These are phyloP conservation scores for Aspergillus sp. DNA, from an alignment of 2,329 filamentous ascomycete genomes.

Conservation along the genomic window DNA sequence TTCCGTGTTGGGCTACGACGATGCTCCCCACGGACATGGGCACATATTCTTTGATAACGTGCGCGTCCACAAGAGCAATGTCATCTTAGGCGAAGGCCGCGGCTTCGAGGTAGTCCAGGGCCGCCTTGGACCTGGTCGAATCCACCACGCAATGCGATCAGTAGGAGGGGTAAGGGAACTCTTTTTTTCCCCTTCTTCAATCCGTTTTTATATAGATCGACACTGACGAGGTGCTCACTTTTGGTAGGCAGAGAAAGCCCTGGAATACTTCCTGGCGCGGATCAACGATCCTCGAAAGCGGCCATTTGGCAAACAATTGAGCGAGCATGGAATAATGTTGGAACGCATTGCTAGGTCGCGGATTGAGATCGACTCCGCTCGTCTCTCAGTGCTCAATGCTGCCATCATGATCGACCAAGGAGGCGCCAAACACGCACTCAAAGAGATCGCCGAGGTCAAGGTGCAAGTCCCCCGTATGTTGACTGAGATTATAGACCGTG, in stretches of 20 bases:
- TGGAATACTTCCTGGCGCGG: constrained; percentile 92
- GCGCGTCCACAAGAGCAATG: constrained; percentile 76
- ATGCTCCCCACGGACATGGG: constrained; percentile 94
- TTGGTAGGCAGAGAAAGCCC: constrained; percentile 70
- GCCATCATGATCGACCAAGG: constrained; percentile 90
- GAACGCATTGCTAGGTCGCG: constrained; percentile 91
- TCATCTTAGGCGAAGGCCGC: constrained; percentile 87
- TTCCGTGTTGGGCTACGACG: constrained; percentile 91
- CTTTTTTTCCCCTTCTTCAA: neutral
- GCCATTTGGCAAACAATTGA: constrained; percentile 83
- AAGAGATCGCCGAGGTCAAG: constrained; percentile 94
- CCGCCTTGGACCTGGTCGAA: constrained; percentile 89
- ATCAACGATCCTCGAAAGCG: constrained; percentile 90
- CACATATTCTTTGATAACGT: constrained; percentile 89
- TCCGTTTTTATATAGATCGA: neutral
- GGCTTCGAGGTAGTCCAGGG: constrained; percentile 99
- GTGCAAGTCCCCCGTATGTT: constrained; percentile 83
- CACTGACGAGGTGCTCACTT: too few relatives aligned
- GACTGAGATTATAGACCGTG: constrained; percentile 86
- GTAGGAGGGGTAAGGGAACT: constrained; percentile 64
- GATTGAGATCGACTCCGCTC: constrained; percentile 89
- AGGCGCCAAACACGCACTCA: constrained; percentile 83
- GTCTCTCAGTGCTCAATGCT: constrained; percentile 87
- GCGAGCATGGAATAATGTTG: constrained; percentile 88
- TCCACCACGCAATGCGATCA: constrained; percentile 95